Percentiles rank a stretch among this genome's conserved stretches.
Evolutionary conservation across 2,329 filamentous ascomycete genomes (phyloP).

Genomic region (Paracamarosporium sp.): DNA sequence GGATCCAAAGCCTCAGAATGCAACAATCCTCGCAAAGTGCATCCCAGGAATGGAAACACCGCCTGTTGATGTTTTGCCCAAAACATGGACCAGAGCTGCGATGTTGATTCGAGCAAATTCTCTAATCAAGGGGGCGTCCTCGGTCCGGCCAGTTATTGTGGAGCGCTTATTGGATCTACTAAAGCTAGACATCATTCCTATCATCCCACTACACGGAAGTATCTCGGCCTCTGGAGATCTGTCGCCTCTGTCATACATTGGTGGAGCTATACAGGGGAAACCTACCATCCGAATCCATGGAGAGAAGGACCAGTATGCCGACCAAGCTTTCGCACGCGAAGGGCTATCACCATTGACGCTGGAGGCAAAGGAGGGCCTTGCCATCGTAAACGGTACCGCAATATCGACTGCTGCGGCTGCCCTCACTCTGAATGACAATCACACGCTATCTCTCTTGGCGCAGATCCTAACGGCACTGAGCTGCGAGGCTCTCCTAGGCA

Average conservation of each 20-base stretch:
- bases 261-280: constrained; percentile 54
- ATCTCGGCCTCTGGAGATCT: constrained; percentile 67
- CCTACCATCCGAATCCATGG: constrained; percentile 40
- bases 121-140: constrained; percentile 63
- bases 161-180: constrained; percentile 50
- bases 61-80: not conserved
- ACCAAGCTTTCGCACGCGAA: constrained; percentile 31
- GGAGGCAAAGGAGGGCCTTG: constrained; percentile 59
- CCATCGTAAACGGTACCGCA: constrained; percentile 59
- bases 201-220: not conserved
- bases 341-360: constrained; percentile 19
- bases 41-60: not conserved
- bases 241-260: constrained; percentile 63
- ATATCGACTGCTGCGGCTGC: constrained; percentile 29
- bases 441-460: constrained; percentile 34
- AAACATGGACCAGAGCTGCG: constrained; percentile 46
- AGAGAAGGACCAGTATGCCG: constrained; percentile 11
- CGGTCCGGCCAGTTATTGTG: constrained; percentile 56
- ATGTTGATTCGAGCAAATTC: constrained; percentile 65
- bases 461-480: constrained; percentile 68
- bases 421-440: constrained; percentile 23
- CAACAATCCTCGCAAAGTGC: not conserved
- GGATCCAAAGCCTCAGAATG: not conserved
- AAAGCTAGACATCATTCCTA: constrained; percentile 36
- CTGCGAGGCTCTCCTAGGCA: constrained; percentile 62